phyloP scores from a whole-genome alignment of 768 basidiomycete species.

The Boletus sp. region DNA sequence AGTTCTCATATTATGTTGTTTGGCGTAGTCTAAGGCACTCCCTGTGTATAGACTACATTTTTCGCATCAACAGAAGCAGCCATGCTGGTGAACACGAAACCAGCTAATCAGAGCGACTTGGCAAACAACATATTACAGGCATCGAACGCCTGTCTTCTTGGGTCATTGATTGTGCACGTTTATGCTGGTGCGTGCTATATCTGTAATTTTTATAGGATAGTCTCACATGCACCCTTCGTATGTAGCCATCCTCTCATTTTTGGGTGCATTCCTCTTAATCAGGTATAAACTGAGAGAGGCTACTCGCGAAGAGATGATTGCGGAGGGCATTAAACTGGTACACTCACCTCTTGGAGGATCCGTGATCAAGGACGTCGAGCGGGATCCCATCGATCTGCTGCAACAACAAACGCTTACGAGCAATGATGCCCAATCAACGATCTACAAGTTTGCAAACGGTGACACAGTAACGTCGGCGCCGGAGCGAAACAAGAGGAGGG shows the following conservation, averaged over 20 bases:
- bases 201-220: background rate
- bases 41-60: conserved; percentile 51
- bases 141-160: conserved; percentile 48
- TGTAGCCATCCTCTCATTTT: conserved; percentile 46
- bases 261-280: conserved; percentile 55
- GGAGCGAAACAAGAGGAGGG: background rate
- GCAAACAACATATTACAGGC: conserved; percentile 23
- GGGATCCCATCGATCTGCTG: background rate
- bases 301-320: conserved; percentile 44
- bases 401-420: background rate
- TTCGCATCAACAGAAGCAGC: conserved; percentile 59
- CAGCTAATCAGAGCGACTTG: conserved; percentile 17
- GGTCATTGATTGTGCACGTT: conserved; percentile 53
- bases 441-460: background rate
- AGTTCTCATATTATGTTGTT: conserved; percentile 18
- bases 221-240: background rate
- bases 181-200: conserved; percentile 41
- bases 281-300: conserved; percentile 56
- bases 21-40: background rate
- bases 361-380: conserved; percentile 13
- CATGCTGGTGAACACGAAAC: conserved; percentile 46
- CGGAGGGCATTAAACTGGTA: conserved; percentile 28
- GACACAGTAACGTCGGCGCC: background rate
- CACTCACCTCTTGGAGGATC: conserved; percentile 21
- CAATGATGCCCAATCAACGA: background rate